Conservation (phyloP, 257 asterid genomes). For the Ilex asprella region DNA sequence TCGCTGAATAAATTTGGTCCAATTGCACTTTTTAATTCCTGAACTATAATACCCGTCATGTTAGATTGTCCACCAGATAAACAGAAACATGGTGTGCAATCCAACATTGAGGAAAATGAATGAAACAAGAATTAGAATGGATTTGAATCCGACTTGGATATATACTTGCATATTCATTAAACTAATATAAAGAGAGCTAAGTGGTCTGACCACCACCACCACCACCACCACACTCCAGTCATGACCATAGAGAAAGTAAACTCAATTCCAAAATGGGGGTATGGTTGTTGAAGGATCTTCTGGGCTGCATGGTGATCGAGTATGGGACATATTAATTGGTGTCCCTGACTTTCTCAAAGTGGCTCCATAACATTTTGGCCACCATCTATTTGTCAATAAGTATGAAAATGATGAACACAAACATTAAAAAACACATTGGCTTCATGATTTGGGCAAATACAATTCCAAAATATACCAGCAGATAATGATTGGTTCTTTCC, state of each 20-base stretch:
- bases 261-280: slow-evolving; percentile 5
- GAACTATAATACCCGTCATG: too few species aligned
- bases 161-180: too few species aligned
- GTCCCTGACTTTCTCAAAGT: slow-evolving; percentile 9
- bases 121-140: too few species aligned
- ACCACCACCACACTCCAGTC: slow-evolving; percentile 7
- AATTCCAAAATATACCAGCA: slow-evolving; percentile 1
- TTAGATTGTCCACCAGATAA: too few species aligned
- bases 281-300: slow-evolving; percentile 1
- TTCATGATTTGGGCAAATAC: slow-evolving; percentile 14
- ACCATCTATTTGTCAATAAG: neutral
- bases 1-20: too few species aligned
- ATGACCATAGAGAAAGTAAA: neutral
- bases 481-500: slow-evolving; percentile 13
- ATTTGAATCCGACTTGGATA: too few species aligned
- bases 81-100: too few species aligned
- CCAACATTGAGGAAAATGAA: too few species aligned
- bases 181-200: too few species aligned
- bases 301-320: slow-evolving; percentile 6
- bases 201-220: neutral
- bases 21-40: too few species aligned
- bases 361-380: slow-evolving; percentile 13
- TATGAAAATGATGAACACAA: neutral
- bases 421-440: slow-evolving; percentile 1
- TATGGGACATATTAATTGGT: slow-evolving; percentile 21